phyloP scores from a whole-genome alignment of 2,329 filamentous ascomycete genomes.

The Exophiala alcalophila region DNA sequence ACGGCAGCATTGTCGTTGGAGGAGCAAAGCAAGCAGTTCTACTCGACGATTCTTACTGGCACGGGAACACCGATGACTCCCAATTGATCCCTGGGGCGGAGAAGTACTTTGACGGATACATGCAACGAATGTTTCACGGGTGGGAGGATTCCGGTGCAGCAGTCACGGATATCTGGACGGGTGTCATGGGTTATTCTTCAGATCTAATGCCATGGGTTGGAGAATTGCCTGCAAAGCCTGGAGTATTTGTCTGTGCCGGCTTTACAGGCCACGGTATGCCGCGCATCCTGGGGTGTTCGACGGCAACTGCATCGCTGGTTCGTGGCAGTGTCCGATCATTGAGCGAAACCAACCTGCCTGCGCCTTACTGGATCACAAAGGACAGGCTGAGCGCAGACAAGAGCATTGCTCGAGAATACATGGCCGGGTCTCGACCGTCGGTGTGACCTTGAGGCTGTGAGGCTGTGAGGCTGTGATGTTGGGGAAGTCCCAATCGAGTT shows the following conservation, averaged over 20 bases:
- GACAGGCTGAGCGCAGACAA: slow-evolving; percentile 28
- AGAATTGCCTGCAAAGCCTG: slow-evolving; percentile 41
- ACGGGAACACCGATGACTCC: slow-evolving; percentile 45
- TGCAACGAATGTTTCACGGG: slow-evolving; percentile 38
- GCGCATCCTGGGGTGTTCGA: slow-evolving; percentile 54
- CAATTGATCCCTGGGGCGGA: slow-evolving; percentile 34
- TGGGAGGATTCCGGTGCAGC: slow-evolving; percentile 42
- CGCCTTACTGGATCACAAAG: slow-evolving; percentile 36
- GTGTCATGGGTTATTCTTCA: slow-evolving; percentile 53
- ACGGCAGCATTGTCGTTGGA: slow-evolving; percentile 59
- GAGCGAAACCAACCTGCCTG: slow-evolving; percentile 34
- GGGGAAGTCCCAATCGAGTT: too few species aligned
- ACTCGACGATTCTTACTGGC: slow-evolving; percentile 41
- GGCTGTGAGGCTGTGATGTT: too few species aligned
- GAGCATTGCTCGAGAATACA: slow-evolving; percentile 20
- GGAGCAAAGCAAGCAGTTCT: slow-evolving; percentile 53
- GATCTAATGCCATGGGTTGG: slow-evolving; percentile 56
- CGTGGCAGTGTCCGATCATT: slow-evolving; percentile 21
- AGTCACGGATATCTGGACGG: slow-evolving; percentile 39
- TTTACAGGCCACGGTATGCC: slow-evolving; percentile 70
- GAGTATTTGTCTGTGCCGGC: slow-evolving; percentile 56
- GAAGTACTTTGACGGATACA: slow-evolving; percentile 41
- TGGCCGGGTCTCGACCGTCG: slow-evolving; percentile 20
- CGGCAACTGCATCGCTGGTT: slow-evolving; percentile 49
- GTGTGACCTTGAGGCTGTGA: too few species aligned